Evolutionary conservation across 768 basidiomycete species (phyloP).

Genomic region (Russula dissimulans): DNA sequence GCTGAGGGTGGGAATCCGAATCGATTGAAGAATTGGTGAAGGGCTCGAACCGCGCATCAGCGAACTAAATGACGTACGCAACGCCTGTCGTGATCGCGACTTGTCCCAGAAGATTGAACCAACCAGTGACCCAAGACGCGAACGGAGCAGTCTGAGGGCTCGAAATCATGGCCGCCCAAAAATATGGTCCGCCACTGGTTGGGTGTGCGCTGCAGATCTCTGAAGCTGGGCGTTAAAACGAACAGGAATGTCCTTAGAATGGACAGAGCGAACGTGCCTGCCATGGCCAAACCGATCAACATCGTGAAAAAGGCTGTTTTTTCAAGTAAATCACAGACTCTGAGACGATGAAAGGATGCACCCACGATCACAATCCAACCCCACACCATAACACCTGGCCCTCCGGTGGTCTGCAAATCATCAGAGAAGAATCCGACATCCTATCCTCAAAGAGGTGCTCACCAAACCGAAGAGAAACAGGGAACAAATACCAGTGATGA

Average conservation of each 20-base stretch:
- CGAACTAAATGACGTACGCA: conserved; percentile 30
- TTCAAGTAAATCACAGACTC: background rate
- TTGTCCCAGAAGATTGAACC: conserved; percentile 69
- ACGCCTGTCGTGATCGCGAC: conserved; percentile 73
- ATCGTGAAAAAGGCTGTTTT: conserved; percentile 53
- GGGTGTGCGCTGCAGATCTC: conserved; percentile 55
- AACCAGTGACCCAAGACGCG: conserved; percentile 68
- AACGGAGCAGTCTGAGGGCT: conserved; percentile 47
- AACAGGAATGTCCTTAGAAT: background rate
- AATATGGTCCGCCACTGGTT: conserved; percentile 67
- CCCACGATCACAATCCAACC: conserved; percentile 60
- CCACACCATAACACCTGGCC: conserved; percentile 72
- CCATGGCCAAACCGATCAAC: conserved; percentile 68
- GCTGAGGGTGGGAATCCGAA: conserved; percentile 25
- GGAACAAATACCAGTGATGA: conserved; percentile 64
- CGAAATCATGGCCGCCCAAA: conserved; percentile 74
- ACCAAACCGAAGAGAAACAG: conserved; percentile 63
- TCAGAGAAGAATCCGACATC: background rate
- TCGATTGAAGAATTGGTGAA: background rate
- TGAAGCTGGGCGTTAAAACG: background rate
- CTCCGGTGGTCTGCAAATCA: conserved; percentile 52
- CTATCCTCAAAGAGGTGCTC: conserved; percentile 20
- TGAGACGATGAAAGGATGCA: background rate
- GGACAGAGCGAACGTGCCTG: conserved; percentile 34
- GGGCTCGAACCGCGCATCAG: no score